Conservation (phyloP, 1,284 basidiomycete genomes). For the Ganoderma lingzhi region DNA sequence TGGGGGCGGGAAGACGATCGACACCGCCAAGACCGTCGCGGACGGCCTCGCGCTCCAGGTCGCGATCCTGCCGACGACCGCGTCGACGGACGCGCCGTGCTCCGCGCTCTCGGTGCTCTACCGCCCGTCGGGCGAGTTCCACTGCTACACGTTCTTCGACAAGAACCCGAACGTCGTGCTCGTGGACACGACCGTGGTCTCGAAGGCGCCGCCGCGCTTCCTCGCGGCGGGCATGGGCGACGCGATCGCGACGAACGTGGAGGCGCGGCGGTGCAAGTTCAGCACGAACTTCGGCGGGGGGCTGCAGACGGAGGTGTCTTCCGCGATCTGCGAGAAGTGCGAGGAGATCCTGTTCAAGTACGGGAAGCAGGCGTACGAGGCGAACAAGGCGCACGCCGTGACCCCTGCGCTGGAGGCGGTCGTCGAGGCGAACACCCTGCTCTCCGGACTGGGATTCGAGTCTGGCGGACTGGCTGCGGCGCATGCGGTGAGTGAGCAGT, state of each 20-base stretch:
- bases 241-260: slow-evolving; percentile 46
- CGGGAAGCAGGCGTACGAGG: slow-evolving; percentile 45
- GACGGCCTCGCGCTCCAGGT: slow-evolving; percentile 40
- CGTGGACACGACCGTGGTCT: slow-evolving; percentile 45
- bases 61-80: slow-evolving; percentile 44
- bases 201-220: slow-evolving; percentile 43
- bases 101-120: slow-evolving; percentile 46
- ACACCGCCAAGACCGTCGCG: slow-evolving; percentile 44
- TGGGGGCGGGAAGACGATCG: slow-evolving; percentile 46
- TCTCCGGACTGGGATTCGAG: slow-evolving; percentile 45
- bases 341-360: slow-evolving; percentile 47
- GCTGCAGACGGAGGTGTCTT: slow-evolving; percentile 42
- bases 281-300: slow-evolving; percentile 45
- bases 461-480: slow-evolving; percentile 46
- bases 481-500: slow-evolving; percentile 39
- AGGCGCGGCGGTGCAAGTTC: slow-evolving; percentile 40
- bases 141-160: slow-evolving; percentile 44
- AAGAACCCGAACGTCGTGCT: slow-evolving; percentile 45
- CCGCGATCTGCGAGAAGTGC: slow-evolving; percentile 45
- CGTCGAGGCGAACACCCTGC: slow-evolving; percentile 46
- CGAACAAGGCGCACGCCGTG: slow-evolving; percentile 43
- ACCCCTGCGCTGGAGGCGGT: slow-evolving; percentile 47
- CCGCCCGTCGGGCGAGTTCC: slow-evolving; percentile 44
- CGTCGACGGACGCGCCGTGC: slow-evolving; percentile 47
- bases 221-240: slow-evolving; percentile 46